Evolutionary conservation across 2,329 filamentous ascomycete species (phyloP).

Genomic region (Apiospora koreana): DNA sequence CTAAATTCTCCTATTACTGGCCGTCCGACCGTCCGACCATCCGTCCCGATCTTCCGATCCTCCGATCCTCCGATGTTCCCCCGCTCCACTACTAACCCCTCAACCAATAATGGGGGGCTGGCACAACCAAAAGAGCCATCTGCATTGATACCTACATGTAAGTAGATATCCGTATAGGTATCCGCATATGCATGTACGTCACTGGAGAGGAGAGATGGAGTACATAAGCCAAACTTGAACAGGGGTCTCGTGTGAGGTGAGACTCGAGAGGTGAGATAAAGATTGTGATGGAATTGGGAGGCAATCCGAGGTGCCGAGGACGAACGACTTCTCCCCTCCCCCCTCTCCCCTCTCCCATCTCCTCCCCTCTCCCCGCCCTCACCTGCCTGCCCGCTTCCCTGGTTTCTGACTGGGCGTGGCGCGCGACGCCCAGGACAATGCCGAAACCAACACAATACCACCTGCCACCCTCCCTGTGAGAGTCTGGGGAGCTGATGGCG

Average conservation of each 20-base stretch:
- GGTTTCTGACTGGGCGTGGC: not conserved
- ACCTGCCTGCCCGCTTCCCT: not conserved
- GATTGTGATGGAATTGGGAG: not conserved
- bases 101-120: not conserved
- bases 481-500: too few species aligned
- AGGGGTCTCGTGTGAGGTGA: not conserved
- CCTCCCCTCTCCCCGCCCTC: constrained; percentile 7
- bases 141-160: too few species aligned
- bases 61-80: not conserved
- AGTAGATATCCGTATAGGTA: too few species aligned
- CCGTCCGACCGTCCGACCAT: constrained; percentile 20
- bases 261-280: not conserved
- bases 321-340: not conserved
- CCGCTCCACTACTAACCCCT: not conserved
- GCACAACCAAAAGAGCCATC: not conserved
- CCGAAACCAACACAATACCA: not conserved
- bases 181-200: too few species aligned
- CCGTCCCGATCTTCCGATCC: constrained; percentile 8
- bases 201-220: too few species aligned
- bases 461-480: too few species aligned
- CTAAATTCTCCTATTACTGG: not conserved
- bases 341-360: constrained; percentile 2
- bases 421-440: not conserved
- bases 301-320: constrained; percentile 10
- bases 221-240: too few species aligned